Evolutionary conservation across 2,329 filamentous ascomycete genomes (phyloP).

Genomic region (Colletotrichum simmondsii): DNA sequence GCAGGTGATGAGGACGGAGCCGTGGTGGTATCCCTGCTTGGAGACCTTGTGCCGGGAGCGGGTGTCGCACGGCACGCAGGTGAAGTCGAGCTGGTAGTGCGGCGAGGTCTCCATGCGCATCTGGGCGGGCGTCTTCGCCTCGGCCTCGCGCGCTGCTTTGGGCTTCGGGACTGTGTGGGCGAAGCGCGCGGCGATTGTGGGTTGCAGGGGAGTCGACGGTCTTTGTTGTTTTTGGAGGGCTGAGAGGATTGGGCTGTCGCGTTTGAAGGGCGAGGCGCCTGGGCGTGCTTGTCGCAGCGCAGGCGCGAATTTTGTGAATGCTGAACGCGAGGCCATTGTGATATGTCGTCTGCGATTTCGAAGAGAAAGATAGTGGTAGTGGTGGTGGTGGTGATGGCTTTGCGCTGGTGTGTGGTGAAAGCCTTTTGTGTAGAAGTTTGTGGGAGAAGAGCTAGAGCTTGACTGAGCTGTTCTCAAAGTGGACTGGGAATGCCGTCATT

Average conservation of each 20-base stretch:
- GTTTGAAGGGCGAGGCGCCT: constrained; percentile 14
- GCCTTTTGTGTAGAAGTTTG: neutral
- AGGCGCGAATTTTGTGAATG: constrained; percentile 15
- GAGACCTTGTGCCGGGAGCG: constrained; percentile 88
- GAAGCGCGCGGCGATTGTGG: constrained; percentile 33
- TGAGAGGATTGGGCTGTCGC: constrained; percentile 4
- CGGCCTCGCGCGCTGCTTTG: constrained; percentile 28
- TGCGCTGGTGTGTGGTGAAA: neutral
- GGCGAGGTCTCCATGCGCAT: constrained; percentile 58
- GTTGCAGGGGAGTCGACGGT: constrained; percentile 5
- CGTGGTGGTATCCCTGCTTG: constrained; percentile 94
- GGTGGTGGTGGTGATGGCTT: neutral
- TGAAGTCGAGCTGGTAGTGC: constrained; percentile 90
- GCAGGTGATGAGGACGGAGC: constrained; percentile 89
- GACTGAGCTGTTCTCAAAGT: neutral
- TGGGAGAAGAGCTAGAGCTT: neutral
- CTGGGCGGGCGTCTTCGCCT: constrained; percentile 37
- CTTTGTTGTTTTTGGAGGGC: constrained; percentile 4
- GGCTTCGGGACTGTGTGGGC: constrained; percentile 41
- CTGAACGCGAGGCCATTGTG: constrained; percentile 30
- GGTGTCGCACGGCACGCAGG: constrained; percentile 84
- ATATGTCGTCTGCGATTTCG: neutral
- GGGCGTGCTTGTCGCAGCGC: constrained; percentile 23
- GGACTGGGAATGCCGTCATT: constrained; percentile 27
- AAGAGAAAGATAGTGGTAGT: neutral